Evolutionary conservation across 83 land plant genomes (phyloP), one percentile per base, ranked within the genome.

Genomic region (Isoetes engelmannii): DNA sequence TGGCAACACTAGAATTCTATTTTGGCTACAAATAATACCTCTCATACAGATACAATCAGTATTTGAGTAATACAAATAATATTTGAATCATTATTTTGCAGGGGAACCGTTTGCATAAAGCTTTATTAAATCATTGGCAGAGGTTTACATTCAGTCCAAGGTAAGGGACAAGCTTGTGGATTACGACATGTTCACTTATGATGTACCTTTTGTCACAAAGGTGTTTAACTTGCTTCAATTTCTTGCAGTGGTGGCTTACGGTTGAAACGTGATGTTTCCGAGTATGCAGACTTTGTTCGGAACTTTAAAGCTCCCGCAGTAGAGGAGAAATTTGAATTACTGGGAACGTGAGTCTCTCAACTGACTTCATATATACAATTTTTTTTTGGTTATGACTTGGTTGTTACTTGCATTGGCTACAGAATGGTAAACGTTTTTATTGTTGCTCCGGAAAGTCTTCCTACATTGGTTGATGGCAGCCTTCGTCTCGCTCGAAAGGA

Each of bases 381-480:
- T 12, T 48, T 44, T 51, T 19, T 19, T 44, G 5, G 15, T 45
- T 18, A 6, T 41, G 37, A 51, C 6, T 18, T 68, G 0, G 66
- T 53, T 51, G 69, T 10, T 49, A 12, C 10, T 37, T 69, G 20
- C 41, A 48, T 15, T 19, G 70, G 65, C 62, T 67, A 51, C 82
- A 95, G 99, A 74, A 59, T 95, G 94, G 99, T 96, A 46, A 95
- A 95, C 69, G 94, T 89, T 67, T 92, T 95, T 49, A 89, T 95
- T 67, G 99, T 95, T 49, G 99, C 99, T 21, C 99, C 99, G 45
- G 99, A 95, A 69, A 95, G 99, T 46, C 84, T 95, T 55, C 79
- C 88, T 42, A 92, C 94, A 17, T 78, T 95, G 69, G 86, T 95
- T 44, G 99, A 95, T 74, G 90, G 97, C 37, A 95, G 89, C 44